These are phyloP conservation scores for Tetrahymena malaccensis DNA, from an alignment of 73 alveolate species.

Conservation along the genomic window DNA sequence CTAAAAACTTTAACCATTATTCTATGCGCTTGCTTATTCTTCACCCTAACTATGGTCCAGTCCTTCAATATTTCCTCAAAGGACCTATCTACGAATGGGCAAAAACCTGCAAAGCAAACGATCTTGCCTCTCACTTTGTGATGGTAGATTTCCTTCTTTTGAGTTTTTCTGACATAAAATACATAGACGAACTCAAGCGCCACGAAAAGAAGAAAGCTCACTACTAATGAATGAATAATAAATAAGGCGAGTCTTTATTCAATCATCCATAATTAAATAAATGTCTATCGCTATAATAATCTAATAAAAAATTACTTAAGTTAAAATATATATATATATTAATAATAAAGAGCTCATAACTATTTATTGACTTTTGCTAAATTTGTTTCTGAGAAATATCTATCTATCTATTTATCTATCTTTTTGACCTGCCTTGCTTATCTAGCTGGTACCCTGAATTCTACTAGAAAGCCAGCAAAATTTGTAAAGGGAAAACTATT, in stretches of 20 bases:
- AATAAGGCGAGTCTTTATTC: background rate
- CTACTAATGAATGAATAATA: background rate
- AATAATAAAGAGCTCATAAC: background rate
- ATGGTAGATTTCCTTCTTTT: background rate
- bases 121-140: background rate
- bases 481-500: background rate
- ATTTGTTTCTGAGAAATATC: background rate
- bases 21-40: background rate
- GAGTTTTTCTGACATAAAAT: background rate
- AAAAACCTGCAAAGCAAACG: background rate
- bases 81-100: background rate
- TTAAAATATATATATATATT: too few relatives aligned
- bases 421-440: too few relatives aligned
- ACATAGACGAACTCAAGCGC: background rate
- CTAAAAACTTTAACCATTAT: background rate
- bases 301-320: background rate
- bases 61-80: background rate
- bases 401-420: background rate
- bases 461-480: background rate
- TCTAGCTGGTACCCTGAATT: background rate
- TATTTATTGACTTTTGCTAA: background rate
- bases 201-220: background rate
- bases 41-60: background rate
- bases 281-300: background rate
- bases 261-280: too few relatives aligned